phyloP scores from a whole-genome alignment of 768 basidiomycete species.

The Hygrocybe punicea region DNA sequence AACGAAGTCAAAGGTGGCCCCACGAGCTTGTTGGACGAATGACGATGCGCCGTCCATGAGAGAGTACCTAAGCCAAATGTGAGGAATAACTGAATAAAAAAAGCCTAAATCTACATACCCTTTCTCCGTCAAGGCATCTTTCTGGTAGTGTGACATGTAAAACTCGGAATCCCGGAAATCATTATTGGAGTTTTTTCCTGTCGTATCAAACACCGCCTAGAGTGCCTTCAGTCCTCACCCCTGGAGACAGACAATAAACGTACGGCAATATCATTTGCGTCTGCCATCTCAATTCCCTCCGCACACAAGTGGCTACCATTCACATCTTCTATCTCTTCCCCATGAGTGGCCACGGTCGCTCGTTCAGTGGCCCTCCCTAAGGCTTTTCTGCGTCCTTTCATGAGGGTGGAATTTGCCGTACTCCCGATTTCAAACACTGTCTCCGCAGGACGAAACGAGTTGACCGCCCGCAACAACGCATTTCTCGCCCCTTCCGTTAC shows the following conservation, averaged over 20 bases:
- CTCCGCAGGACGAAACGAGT: slow-evolving; percentile 78
- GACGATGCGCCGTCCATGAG: slow-evolving; percentile 82
- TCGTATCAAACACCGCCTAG: slow-evolving; percentile 66
- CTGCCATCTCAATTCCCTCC: slow-evolving; percentile 60
- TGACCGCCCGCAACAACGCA: slow-evolving; percentile 68
- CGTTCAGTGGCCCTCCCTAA: slow-evolving; percentile 62
- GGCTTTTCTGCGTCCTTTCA: slow-evolving; percentile 85
- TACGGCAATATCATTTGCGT: slow-evolving; percentile 76
- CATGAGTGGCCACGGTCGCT: slow-evolving; percentile 30
- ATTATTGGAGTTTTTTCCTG: slow-evolving; percentile 46
- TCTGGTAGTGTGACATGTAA: slow-evolving; percentile 91
- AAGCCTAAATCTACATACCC: slow-evolving; percentile 53
- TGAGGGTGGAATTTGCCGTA: slow-evolving; percentile 60
- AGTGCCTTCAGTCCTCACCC: slow-evolving; percentile 3
- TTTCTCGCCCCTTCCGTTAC: slow-evolving; percentile 56
- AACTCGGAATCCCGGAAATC: slow-evolving; percentile 79
- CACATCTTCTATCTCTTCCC: slow-evolving; percentile 31
- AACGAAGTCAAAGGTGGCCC: slow-evolving; percentile 76
- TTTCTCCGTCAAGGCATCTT: slow-evolving; percentile 81
- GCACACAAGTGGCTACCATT: slow-evolving; percentile 34
- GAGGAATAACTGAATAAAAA: slow-evolving; percentile 1
- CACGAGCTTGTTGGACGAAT: slow-evolving; percentile 79
- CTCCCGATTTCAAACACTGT: slow-evolving; percentile 88
- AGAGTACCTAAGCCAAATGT: slow-evolving; percentile 58
- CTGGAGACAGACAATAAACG: slow-evolving; percentile 18